Conservation (phyloP, 108 stramenopile species). For the Skeletonema tropicum region DNA sequence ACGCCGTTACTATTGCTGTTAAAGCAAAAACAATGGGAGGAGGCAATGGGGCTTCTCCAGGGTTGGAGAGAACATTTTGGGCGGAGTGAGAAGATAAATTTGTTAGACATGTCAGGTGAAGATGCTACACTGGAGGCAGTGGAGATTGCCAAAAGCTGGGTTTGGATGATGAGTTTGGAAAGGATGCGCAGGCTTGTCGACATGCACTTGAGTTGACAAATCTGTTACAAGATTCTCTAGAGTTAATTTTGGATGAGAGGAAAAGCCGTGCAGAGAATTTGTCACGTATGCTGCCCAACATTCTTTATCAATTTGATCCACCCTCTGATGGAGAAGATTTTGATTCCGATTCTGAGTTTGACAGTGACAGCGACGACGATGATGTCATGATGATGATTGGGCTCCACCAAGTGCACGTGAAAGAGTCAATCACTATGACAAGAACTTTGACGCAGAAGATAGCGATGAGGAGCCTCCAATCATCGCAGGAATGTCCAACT, state of each 20-base stretch:
- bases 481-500: conserved; percentile 33
- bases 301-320: conserved; percentile 1
- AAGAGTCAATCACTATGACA: neutral
- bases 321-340: conserved; percentile 17
- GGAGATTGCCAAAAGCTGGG: conserved; percentile 33
- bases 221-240: conserved; percentile 29
- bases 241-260: conserved; percentile 20
- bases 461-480: conserved; percentile 15
- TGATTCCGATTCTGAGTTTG: conserved; percentile 19
- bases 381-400: neutral
- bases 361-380: conserved; percentile 18
- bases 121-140: conserved; percentile 24
- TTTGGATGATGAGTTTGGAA: conserved; percentile 14
- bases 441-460: conserved; percentile 8
- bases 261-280: conserved; percentile 1
- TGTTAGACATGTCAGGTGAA: conserved; percentile 36
- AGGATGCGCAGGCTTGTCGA: conserved; percentile 10
- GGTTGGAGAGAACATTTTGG: conserved; percentile 30
- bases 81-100: neutral
- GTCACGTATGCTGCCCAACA: conserved; percentile 9
- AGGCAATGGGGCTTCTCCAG: conserved; percentile 24
- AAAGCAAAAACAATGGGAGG: conserved; percentile 30
- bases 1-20: conserved; percentile 36
- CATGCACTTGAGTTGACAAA: conserved; percentile 31
- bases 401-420: neutral